These are phyloP conservation scores for Ricinus communis DNA, from an alignment of 345 rosid genomes.

Conservation along the genomic window DNA sequence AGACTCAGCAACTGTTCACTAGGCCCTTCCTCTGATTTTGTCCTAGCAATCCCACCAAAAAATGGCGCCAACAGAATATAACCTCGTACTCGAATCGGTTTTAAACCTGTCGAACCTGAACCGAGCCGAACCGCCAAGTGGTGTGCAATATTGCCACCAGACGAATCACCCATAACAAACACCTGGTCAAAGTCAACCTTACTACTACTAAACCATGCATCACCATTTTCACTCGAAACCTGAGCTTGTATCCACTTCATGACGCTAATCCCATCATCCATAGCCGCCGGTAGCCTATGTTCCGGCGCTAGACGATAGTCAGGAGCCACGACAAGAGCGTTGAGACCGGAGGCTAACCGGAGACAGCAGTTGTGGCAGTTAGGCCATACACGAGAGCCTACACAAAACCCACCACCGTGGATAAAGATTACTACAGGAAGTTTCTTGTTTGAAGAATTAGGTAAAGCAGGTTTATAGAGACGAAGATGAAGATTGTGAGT, in stretches of 20 bases:
- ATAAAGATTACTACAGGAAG: constrained; percentile 29
- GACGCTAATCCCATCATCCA: constrained; percentile 51
- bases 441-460: neutral
- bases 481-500: constrained; percentile 59
- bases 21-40: constrained; percentile 76
- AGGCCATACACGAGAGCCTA: constrained; percentile 78
- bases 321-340: constrained; percentile 57
- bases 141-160: constrained; percentile 89
- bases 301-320: constrained; percentile 89
- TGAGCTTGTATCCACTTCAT: constrained; percentile 55
- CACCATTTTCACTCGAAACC: constrained; percentile 29
- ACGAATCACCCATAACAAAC: constrained; percentile 74
- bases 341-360: constrained; percentile 55
- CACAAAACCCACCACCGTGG: constrained; percentile 90
- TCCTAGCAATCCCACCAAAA: constrained; percentile 77
- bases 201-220: constrained; percentile 38
- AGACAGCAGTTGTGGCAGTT: constrained; percentile 67
- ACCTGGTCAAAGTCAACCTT: constrained; percentile 60
- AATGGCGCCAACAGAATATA: constrained; percentile 79
- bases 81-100: constrained; percentile 68
- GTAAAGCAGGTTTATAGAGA: constrained; percentile 44
- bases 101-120: constrained; percentile 36
- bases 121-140: constrained; percentile 64
- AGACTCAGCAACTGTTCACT: constrained; percentile 54
- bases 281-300: constrained; percentile 72